Evolutionary conservation across 2,329 filamentous ascomycete species (phyloP), one percentile per base, ranked within the genome.

Genomic region (Penicillium palitans): DNA sequence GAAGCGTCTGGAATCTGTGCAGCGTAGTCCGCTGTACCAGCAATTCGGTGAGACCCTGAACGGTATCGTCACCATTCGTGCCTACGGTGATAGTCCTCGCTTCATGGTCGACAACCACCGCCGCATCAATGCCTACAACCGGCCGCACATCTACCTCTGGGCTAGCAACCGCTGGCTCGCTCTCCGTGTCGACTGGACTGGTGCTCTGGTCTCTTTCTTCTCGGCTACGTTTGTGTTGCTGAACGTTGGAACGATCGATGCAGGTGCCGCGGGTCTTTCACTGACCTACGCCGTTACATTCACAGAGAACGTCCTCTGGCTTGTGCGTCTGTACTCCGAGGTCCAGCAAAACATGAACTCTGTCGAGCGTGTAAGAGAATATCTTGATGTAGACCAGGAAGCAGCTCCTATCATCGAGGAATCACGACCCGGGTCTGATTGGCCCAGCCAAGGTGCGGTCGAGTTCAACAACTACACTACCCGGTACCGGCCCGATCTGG

Each of bases 341-440:
- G 97, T 98, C 70, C 95, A 99, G 78, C 95, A 99, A 76, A 98
- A 97, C 77, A 98, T 99, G 95, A 99, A 99, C 77, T 93, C 93
- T 3, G 93, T 98, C 49, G 95, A 99, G 78, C 90, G 95, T 70
- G 89, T 99, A 71, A 96, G 96, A 79, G 95, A 99, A 73, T 99
- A 98, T 71, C 84, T 98, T 37, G 91, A 98, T 45, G 90, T 99
- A 1, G 93, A 98, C 68, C 93, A 97, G 74, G 95, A 99, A 77
- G 93, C 95, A 1, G 81, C 84, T 0, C 82, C 90, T 1, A 80
- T 96, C 41, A 84, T 96, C 41, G 87, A 91, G 55, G 87, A 93
- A 59, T 90, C 86, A 63, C 84, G 91, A 29, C 95, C 95, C 7
- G 82, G 89, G 0, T 76, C 82, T 5, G 87, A 90, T 71, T 99